Percentiles rank a stretch among this genome's conserved stretches.
Conservation (phyloP, 352 stramenopile species). For the Elongisporangium senticosum region DNA sequence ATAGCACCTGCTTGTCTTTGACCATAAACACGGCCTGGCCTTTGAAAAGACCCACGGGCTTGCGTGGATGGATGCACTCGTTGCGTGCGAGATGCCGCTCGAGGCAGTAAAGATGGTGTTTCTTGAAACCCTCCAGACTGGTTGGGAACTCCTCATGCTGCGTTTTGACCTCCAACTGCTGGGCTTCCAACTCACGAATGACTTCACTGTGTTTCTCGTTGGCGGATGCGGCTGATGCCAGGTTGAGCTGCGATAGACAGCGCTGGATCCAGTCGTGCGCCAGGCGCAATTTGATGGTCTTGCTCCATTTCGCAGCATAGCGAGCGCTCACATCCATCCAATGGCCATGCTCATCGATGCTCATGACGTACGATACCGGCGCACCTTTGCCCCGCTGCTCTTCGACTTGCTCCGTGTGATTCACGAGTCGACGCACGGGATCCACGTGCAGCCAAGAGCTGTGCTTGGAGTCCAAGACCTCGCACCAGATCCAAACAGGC, state of each 20-base stretch:
- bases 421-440: slow-evolving; percentile 34
- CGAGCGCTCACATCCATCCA: slow-evolving; percentile 60
- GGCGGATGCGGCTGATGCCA: background rate
- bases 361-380: slow-evolving; percentile 61
- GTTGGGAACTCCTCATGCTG: slow-evolving; percentile 62
- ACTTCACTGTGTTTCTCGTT: slow-evolving; percentile 18
- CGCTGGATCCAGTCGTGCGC: slow-evolving; percentile 46
- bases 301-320: slow-evolving; percentile 65
- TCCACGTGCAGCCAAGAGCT: slow-evolving; percentile 63
- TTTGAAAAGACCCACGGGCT: slow-evolving; percentile 71
- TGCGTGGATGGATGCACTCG: slow-evolving; percentile 69
- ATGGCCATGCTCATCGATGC: slow-evolving; percentile 36
- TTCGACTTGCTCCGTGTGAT: slow-evolving; percentile 44
- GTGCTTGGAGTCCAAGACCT: slow-evolving; percentile 50
- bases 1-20: slow-evolving; percentile 44
- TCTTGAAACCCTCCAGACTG: slow-evolving; percentile 70
- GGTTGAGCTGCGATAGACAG: slow-evolving; percentile 40
- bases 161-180: slow-evolving; percentile 24
- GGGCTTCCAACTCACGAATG: slow-evolving; percentile 11
- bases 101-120: slow-evolving; percentile 76
- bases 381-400: slow-evolving; percentile 33
- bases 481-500: slow-evolving; percentile 55
- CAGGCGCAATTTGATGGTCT: slow-evolving; percentile 41
- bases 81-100: slow-evolving; percentile 58
- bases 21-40: slow-evolving; percentile 66